Conservation (phyloP, 306 rosid species). For the Quercus suber region DNA sequence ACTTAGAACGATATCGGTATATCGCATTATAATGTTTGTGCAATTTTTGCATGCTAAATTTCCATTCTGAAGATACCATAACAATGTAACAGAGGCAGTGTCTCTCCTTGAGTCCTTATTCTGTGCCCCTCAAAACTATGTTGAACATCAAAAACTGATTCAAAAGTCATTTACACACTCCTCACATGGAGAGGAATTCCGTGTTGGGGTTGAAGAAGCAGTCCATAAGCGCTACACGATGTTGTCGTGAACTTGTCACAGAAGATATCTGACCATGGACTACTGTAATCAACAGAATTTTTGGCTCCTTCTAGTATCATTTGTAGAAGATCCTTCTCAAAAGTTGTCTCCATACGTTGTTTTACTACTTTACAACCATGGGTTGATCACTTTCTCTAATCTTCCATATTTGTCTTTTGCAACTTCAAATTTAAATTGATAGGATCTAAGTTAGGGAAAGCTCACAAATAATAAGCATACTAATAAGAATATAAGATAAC, state of each 20-base stretch:
- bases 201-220: conserved; percentile 25
- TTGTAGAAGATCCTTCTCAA: conserved; percentile 56
- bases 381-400: conserved; percentile 51
- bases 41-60: no score
- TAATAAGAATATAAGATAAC: no score
- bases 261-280: conserved; percentile 2
- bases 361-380: conserved; percentile 41
- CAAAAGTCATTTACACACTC: not conserved
- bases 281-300: conserved; percentile 18
- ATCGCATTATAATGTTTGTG: no score
- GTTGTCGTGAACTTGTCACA: conserved; percentile 29
- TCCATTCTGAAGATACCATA: no score
- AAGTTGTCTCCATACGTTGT: conserved; percentile 25
- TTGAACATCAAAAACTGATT: not conserved
- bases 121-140: no score
- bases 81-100: no score
- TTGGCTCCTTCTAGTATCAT: conserved; percentile 55
- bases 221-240: conserved; percentile 29
- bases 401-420: conserved; percentile 39
- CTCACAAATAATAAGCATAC: not conserved
- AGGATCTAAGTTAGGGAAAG: not conserved
- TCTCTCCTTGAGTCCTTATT: no score
- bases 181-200: conserved; percentile 19
- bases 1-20: no score
- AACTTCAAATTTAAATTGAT: not conserved